Base-by-base conservation (phyloP, 108 stramenopile species). In the Tribonema minus region DNA sequence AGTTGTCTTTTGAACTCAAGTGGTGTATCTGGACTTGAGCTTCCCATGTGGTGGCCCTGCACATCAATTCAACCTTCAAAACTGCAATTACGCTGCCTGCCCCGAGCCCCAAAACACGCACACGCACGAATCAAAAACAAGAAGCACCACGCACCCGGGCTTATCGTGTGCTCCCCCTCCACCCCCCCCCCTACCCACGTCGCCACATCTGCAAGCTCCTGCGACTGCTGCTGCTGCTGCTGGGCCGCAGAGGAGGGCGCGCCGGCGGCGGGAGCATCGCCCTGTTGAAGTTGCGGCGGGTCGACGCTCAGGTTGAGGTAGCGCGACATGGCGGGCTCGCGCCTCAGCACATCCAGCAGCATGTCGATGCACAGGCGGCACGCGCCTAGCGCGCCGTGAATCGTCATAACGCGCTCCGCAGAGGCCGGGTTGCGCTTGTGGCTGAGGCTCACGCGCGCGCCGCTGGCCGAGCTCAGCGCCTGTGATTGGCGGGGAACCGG, bases 221-320 rank as follows among this genome's bases (percentile, higher is more conserved):
- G 30, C 58, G 35, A n/a, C 54, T 25, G 58, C 26, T 3, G 41
- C 34, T 58, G 69, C 32, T 9, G 54, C 23, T 15, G 28, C 15
- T 15, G 12, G n/a, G n/a, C 61, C 3, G 26, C 25, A 3, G 39
- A 30, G 15, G 29, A 38, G 25, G 67, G 4, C 37, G 28, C 28
- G 39, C 1, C 23, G 69, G 29, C 40, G 2, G 29, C 29, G 40
- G 5, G 25, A n/a, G 36, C 58, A 2, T n/a, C 4, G 23, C 20
- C 64, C 35, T 15, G 28, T 29, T 32, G 41, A 40, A 25, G 37
- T 37, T 25, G 33, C 35, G 34, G 41, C 33, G 64, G 65, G 74
- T 41, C 65, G 33, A 75, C 74, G 74, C 74, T 75, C 15, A 64
- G 62, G 64, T 75, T 75, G 34, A 35, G 26, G 74, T 62, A 75